Base-by-base conservation (phyloP, 2,329 filamentous ascomycete genomes). In the Aspergillus amoenus region DNA sequence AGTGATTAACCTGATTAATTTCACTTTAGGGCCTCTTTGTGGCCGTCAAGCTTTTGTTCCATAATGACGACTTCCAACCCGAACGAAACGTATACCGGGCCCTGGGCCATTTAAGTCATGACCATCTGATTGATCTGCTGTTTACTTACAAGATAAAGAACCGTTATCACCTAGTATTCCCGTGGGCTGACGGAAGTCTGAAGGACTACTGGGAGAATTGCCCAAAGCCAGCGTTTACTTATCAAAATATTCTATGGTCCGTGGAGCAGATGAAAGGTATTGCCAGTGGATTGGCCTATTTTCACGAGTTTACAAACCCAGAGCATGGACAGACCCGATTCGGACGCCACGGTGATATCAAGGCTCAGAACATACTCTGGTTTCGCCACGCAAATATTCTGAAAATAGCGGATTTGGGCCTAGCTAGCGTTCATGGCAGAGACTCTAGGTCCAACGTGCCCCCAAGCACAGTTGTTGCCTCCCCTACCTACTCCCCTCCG, bases 401-500 rank as follows among this genome's bases (percentile, higher is more conserved):
- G 0, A 62, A 68, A 12, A 68, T 76, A n/a, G 59, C 73, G 0
- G 73, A 75, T 48, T 70, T 76, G 47, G 73, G 73, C 0, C 53
- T 73, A 3, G 59, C 66, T 3, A 66, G 68, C 12, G 68, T 77
- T 9, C 73, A 76, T 51, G 61, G 69, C 5, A 60, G 64, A 48
- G 64, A 68, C 2, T 72, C 72, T 1, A 61, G 67, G 21, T 75
- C 72, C 0, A 58, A 62, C 15, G 59, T 68, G 4, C 18, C 64
- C 12, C 60, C 64, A 1, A 54, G 49, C 6, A 64, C 70, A 0
- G 68, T 60, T 5, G 37, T 18, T n/a, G 42, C 17, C 6, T 44
- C 60, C 24, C 32, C 67, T 7, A 75, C 75, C 0, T 79, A 78
- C 24, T 68, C 68, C n/a, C 73, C 76, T 0, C 77, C 77, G 5